Evolutionary conservation across 768 basidiomycete genomes (phyloP).

Genomic region (Collybia sp.): DNA sequence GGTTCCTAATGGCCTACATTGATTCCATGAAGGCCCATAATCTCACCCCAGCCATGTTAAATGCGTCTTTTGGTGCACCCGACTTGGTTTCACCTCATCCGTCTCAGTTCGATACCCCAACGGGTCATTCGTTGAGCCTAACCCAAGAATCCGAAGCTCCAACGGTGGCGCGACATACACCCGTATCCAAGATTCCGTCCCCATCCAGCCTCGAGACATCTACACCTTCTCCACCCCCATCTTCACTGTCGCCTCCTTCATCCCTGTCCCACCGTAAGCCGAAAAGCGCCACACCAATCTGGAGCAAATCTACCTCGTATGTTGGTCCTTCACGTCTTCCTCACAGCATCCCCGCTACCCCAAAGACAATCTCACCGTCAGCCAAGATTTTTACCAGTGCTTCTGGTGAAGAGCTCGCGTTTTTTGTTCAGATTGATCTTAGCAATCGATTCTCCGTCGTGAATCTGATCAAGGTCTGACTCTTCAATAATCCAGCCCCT

Average conservation of each 20-base stretch:
- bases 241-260: slow-evolving; percentile 1
- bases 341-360: background rate
- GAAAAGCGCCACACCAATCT: too few species aligned
- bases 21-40: slow-evolving; percentile 3
- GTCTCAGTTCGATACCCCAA: too few species aligned
- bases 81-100: too few species aligned
- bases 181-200: too few species aligned
- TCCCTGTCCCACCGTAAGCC: background rate
- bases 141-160: too few species aligned
- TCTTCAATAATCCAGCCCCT: background rate
- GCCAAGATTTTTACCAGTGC: slow-evolving; percentile 38
- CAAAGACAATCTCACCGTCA: slow-evolving; percentile 8
- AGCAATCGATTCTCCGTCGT: slow-evolving; percentile 47
- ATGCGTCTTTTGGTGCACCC: too few species aligned
- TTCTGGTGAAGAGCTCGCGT: slow-evolving; percentile 40
- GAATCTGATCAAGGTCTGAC: slow-evolving; percentile 54
- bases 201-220: background rate
- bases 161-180: too few species aligned
- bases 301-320: too few species aligned
- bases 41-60: too few species aligned
- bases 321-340: background rate
- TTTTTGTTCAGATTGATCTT: slow-evolving; percentile 69
- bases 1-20: slow-evolving; percentile 4
- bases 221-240: slow-evolving; percentile 1
- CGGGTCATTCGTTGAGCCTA: too few species aligned